Conservation (phyloP, 192 early-diverging fungal species). For the Glomus cerebriforme region DNA sequence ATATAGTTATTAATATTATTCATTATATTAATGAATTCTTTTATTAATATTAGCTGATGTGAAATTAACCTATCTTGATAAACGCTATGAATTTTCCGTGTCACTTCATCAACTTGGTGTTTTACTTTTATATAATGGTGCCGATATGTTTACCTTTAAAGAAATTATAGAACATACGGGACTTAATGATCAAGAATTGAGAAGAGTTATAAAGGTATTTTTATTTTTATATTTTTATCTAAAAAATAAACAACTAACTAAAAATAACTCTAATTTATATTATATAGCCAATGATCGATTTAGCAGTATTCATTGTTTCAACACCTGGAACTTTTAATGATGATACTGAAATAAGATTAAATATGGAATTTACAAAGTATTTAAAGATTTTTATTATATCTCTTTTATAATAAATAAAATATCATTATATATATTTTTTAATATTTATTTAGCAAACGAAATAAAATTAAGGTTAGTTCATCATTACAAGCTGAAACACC, state of each 20-base stretch:
- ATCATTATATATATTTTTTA: no score
- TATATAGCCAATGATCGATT: slow-evolving; percentile 56
- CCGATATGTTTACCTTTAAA: slow-evolving; percentile 42
- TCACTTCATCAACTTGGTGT: slow-evolving; percentile 72
- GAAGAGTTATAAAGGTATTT: slow-evolving; percentile 51
- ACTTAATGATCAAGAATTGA: slow-evolving; percentile 55
- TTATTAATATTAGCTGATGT: slow-evolving; percentile 58
- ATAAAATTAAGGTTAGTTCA: slow-evolving; percentile 74
- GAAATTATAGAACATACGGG: slow-evolving; percentile 62
- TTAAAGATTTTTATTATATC: neutral
- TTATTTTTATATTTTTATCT: neutral
- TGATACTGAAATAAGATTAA: slow-evolving; percentile 40
- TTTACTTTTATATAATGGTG: slow-evolving; percentile 68
- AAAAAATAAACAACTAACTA: neutral
- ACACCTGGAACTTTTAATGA: slow-evolving; percentile 26
- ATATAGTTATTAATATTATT: neutral
- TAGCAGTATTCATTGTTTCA: slow-evolving; percentile 46
- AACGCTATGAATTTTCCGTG: slow-evolving; percentile 77
- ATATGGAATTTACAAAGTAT: slow-evolving; percentile 60
- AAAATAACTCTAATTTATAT: neutral
- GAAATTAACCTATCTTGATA: slow-evolving; percentile 64
- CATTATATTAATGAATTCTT: slow-evolving; percentile 8
- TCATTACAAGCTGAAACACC: slow-evolving; percentile 60
- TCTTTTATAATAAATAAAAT: no score
- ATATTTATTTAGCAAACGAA: slow-evolving; percentile 64